These are phyloP conservation scores for Picochlorum sp. DNA, from an alignment of 139 green algal species.

Conservation along the genomic window DNA sequence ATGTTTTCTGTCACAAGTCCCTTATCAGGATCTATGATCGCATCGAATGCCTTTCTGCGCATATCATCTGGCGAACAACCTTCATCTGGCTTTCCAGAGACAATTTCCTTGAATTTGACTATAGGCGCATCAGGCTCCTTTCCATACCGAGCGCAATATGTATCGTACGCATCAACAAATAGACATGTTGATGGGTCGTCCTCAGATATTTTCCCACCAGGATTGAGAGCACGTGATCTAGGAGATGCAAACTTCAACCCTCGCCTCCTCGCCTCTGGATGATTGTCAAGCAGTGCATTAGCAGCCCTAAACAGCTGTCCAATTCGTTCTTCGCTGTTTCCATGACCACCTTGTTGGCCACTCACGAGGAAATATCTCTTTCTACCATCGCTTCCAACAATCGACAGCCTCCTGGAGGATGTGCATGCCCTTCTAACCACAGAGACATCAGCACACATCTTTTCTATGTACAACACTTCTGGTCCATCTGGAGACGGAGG, in stretches of 20 bases:
- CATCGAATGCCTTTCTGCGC: constrained; percentile 48
- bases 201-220: constrained; percentile 75
- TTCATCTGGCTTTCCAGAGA: constrained; percentile 24
- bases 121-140: constrained; percentile 87
- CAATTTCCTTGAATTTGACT: constrained; percentile 74
- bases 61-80: constrained; percentile 1
- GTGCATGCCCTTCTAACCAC: constrained; percentile 71
- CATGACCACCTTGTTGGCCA: constrained; percentile 37
- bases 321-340: constrained; percentile 60
- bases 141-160: constrained; percentile 83
- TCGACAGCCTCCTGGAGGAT: constrained; percentile 61
- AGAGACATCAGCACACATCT: constrained; percentile 65
- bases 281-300: constrained; percentile 75
- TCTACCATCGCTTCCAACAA: constrained; percentile 80
- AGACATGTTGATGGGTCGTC: constrained; percentile 75
- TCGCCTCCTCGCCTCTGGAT: constrained; percentile 59
- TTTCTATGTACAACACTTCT: constrained; percentile 68
- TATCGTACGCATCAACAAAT: constrained; percentile 87
- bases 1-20: constrained; percentile 84
- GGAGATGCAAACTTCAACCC: constrained; percentile 70
- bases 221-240: constrained; percentile 6
- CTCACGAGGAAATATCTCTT: constrained; percentile 67
- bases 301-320: constrained; percentile 54
- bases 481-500: constrained; percentile 42
- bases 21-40: constrained; percentile 28